These are phyloP conservation scores for Quercus glauca DNA, from an alignment of 306 rosid species.

Conservation along the genomic window DNA sequence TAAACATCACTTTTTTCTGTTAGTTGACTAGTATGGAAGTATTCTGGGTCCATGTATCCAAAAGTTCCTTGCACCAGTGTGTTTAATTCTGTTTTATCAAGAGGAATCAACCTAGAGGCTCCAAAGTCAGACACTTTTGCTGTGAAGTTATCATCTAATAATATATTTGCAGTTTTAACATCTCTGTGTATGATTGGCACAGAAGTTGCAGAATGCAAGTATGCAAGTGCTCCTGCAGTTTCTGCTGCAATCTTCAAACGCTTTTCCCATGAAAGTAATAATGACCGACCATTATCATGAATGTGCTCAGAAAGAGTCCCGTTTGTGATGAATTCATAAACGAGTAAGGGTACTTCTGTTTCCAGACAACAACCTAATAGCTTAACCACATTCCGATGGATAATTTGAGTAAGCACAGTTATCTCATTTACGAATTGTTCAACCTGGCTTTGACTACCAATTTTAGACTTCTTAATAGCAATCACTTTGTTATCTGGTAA, in stretches of 20 bases:
- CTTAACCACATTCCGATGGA: slow-evolving; percentile 15
- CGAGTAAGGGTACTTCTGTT: slow-evolving; percentile 21
- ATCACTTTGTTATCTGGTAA: background rate
- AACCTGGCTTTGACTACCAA: slow-evolving; percentile 9
- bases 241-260: slow-evolving; percentile 17
- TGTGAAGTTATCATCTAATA: slow-evolving; percentile 14
- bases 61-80: slow-evolving; percentile 32
- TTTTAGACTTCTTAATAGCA: slow-evolving; percentile 29
- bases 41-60: slow-evolving; percentile 18
- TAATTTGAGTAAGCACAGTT: slow-evolving; percentile 23
- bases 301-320: slow-evolving; percentile 17
- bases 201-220: slow-evolving; percentile 17
- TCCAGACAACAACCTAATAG: slow-evolving; percentile 31
- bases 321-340: slow-evolving; percentile 21
- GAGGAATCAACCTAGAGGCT: slow-evolving; percentile 12
- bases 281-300: background rate
- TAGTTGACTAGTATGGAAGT: slow-evolving; percentile 18
- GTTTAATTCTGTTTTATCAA: slow-evolving; percentile 17
- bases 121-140: slow-evolving; percentile 16
- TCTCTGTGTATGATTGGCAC: slow-evolving; percentile 28
- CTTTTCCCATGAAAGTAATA: slow-evolving; percentile 7
- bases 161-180: slow-evolving; percentile 26
- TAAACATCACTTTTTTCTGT: slow-evolving; percentile 32
- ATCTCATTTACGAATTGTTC: slow-evolving; percentile 29
- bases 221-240: slow-evolving; percentile 19